phyloP scores from a whole-genome alignment of 2,329 filamentous ascomycete species.

The Berkeleyomyces rouxiae region DNA sequence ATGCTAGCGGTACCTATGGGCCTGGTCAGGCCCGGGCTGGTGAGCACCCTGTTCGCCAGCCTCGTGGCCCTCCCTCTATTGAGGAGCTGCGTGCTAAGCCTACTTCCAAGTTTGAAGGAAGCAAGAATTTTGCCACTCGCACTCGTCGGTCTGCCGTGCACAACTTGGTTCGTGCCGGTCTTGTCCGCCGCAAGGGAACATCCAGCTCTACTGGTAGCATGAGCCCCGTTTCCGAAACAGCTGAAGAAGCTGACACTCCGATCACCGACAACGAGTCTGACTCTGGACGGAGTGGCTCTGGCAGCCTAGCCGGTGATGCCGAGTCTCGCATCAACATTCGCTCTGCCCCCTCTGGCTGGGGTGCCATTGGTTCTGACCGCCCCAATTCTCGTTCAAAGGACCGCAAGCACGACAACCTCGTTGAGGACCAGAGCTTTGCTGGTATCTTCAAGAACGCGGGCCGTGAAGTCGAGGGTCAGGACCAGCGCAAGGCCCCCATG shows the following conservation, averaged over 20 bases:
- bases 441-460: slow-evolving; percentile 47
- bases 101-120: slow-evolving; percentile 83
- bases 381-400: slow-evolving; percentile 45
- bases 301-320: slow-evolving; percentile 61
- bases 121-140: slow-evolving; percentile 91
- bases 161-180: slow-evolving; percentile 77
- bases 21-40: slow-evolving; percentile 85
- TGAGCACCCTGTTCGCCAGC: slow-evolving; percentile 86
- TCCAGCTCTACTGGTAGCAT: slow-evolving; percentile 58
- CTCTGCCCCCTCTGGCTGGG: slow-evolving; percentile 54
- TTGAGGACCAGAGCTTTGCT: slow-evolving; percentile 44
- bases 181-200: slow-evolving; percentile 67
- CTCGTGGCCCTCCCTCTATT: slow-evolving; percentile 75
- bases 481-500: slow-evolving; percentile 68
- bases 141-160: slow-evolving; percentile 83
- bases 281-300: slow-evolving; percentile 54
- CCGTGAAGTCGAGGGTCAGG: slow-evolving; percentile 35
- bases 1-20: slow-evolving; percentile 70
- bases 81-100: slow-evolving; percentile 84
- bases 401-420: slow-evolving; percentile 33
- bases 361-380: slow-evolving; percentile 75
- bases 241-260: slow-evolving; percentile 49
- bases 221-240: slow-evolving; percentile 75
- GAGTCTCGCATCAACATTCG: slow-evolving; percentile 51
- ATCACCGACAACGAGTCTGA: slow-evolving; percentile 60